These are phyloP conservation scores for Cyamopsis tetragonoloba DNA, from an alignment of 306 rosid genomes.

Conservation along the genomic window DNA sequence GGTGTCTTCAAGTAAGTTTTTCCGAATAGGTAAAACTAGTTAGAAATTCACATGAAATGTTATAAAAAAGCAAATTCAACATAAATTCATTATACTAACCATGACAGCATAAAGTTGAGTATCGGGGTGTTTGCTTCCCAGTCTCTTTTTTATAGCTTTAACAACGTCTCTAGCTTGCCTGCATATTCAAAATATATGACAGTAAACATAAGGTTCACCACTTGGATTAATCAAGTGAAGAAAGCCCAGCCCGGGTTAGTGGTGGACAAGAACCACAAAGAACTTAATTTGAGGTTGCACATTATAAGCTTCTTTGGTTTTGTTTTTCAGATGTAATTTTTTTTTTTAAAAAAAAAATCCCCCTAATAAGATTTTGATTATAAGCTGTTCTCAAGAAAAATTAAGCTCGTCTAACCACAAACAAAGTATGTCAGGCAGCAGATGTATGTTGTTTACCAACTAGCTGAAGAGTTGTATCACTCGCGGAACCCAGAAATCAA, in stretches of 20 bases:
- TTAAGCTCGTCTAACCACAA: neutral
- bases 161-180: slow-evolving; percentile 78
- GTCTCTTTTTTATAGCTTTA: slow-evolving; percentile 75
- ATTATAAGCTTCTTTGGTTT: neutral
- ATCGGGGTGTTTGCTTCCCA: slow-evolving; percentile 68
- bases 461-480: neutral
- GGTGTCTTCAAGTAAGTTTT: neutral
- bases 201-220: neutral
- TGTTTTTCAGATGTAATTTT: neutral
- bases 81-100: slow-evolving; percentile 48
- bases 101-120: slow-evolving; percentile 74
- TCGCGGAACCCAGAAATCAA: neutral
- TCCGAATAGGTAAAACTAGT: neutral
- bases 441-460: neutral
- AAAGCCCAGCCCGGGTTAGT: slow-evolving; percentile 1
- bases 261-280: slow-evolving; percentile 1
- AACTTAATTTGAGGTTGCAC: slow-evolving; percentile 6
- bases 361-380: slow-evolving; percentile 1
- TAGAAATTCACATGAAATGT: neutral
- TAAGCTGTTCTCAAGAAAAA: neutral
- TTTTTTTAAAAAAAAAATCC: neutral
- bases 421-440: neutral
- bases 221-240: neutral
- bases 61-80: neutral
- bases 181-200: slow-evolving; percentile 27